Evolutionary conservation across 2,329 filamentous ascomycete genomes (phyloP).

Genomic region (Apiospora kogelbergensis): DNA sequence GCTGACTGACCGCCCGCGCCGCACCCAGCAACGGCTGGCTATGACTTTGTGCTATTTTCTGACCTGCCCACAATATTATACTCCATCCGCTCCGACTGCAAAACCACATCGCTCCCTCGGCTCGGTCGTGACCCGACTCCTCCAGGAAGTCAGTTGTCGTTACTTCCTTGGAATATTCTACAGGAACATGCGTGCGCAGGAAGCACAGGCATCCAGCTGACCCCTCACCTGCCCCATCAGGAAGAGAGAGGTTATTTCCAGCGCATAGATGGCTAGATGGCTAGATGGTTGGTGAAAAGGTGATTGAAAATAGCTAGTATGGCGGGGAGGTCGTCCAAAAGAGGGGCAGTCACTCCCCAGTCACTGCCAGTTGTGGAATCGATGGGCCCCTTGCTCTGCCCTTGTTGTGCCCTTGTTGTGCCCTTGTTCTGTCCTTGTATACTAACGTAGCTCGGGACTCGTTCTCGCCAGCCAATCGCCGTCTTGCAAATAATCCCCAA

Average conservation of each 20-base stretch:
- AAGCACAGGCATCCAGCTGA: neutral
- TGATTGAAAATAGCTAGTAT: neutral
- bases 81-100: neutral
- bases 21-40: neutral
- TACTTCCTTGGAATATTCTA: neutral
- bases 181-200: neutral
- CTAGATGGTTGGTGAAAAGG: too few species aligned
- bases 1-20: constrained; percentile 7
- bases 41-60: neutral
- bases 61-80: neutral
- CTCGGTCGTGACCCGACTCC: neutral
- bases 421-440: too few species aligned
- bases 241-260: neutral
- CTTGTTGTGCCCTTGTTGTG: too few species aligned
- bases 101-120: neutral
- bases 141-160: neutral
- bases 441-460: neutral
- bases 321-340: neutral
- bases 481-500: neutral
- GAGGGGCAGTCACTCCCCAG: neutral
- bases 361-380: neutral
- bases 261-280: neutral
- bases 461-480: neutral
- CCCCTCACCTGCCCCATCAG: neutral
- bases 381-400: neutral